Conservation (phyloP, 176 grass and related monocot genomes). For the Eragrostis nindensis region DNA sequence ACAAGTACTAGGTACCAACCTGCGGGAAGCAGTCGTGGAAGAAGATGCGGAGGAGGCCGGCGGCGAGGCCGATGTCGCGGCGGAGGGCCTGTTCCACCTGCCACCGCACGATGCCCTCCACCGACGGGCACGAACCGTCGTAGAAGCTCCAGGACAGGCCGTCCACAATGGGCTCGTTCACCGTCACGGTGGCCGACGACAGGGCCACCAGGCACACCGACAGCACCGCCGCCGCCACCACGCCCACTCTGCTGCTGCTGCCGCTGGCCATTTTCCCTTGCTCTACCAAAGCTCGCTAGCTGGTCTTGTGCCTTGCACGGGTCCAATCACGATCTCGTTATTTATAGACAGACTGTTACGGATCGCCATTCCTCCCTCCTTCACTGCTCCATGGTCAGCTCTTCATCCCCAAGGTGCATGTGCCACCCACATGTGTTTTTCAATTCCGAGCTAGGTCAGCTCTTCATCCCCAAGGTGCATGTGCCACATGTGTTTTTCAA, state of each 20-base stretch:
- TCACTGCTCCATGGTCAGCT: no score
- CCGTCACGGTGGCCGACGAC: not conserved
- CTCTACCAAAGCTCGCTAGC: no score
- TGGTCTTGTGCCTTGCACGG: conserved; percentile 14
- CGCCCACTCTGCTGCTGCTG: not conserved
- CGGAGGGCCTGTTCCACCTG: conserved; percentile 22
- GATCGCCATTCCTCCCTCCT: no score
- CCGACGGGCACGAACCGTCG: conserved; percentile 35
- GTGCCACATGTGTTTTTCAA: no score
- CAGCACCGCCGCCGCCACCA: not conserved
- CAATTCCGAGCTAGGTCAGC: no score
- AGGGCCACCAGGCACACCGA: not conserved
- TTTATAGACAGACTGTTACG: not conserved
- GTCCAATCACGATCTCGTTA: not conserved
- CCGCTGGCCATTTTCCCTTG: not conserved
- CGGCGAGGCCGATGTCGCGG: conserved; percentile 47
- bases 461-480: no score
- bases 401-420: no score
- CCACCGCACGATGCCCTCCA: conserved; percentile 39
- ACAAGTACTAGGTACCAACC: no score
- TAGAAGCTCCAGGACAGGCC: conserved; percentile 51
- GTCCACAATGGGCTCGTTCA: conserved; percentile 5
- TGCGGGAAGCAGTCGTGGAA: conserved; percentile 75
- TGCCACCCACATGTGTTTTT: no score
- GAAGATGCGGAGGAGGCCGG: conserved; percentile 54